Conservation (phyloP, 2,329 filamentous ascomycete species). For the Pyrenophora teres region DNA sequence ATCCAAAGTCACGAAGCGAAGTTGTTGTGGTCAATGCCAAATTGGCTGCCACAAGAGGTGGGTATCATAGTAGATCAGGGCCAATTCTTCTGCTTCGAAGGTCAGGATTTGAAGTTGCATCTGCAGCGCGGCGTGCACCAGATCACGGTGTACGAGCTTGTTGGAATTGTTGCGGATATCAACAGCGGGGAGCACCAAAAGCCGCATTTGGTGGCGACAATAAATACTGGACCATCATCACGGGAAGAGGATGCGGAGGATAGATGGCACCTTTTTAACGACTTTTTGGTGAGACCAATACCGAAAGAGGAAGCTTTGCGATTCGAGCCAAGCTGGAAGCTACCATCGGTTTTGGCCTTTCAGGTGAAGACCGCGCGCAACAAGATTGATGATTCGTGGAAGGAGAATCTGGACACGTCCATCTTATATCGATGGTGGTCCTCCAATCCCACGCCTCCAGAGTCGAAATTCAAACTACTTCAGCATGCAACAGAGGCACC, state of each 20-base stretch:
- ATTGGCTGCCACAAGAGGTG: constrained; percentile 92
- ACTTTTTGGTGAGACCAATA: constrained; percentile 86
- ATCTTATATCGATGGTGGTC: constrained; percentile 78
- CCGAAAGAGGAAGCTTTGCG: constrained; percentile 81
- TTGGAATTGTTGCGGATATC: constrained; percentile 88
- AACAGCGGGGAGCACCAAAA: constrained; percentile 84
- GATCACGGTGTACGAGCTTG: constrained; percentile 86
- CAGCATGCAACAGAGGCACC: constrained; percentile 67
- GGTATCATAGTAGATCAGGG: constrained; percentile 87
- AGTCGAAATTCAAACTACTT: constrained; percentile 65
- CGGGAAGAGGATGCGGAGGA: constrained; percentile 63
- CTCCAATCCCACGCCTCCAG: constrained; percentile 46
- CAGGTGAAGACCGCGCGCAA: constrained; percentile 83
- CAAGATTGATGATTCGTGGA: constrained; percentile 84
- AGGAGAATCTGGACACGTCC: constrained; percentile 78
- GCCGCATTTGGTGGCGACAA: constrained; percentile 86
- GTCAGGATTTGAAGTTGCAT: constrained; percentile 81
- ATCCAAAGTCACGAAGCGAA: constrained; percentile 74
- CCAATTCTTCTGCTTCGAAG: constrained; percentile 95
- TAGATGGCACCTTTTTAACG: constrained; percentile 96
- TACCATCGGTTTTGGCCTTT: constrained; percentile 84
- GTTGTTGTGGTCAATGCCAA: constrained; percentile 83
- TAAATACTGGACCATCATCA: constrained; percentile 77
- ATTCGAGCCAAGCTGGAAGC: constrained; percentile 91
- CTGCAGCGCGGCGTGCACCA: constrained; percentile 78